Evolutionary conservation across 2,329 filamentous ascomycete genomes (phyloP), one percentile per base, ranked within the genome.

Genomic region (Paraconiothyrium sp.): DNA sequence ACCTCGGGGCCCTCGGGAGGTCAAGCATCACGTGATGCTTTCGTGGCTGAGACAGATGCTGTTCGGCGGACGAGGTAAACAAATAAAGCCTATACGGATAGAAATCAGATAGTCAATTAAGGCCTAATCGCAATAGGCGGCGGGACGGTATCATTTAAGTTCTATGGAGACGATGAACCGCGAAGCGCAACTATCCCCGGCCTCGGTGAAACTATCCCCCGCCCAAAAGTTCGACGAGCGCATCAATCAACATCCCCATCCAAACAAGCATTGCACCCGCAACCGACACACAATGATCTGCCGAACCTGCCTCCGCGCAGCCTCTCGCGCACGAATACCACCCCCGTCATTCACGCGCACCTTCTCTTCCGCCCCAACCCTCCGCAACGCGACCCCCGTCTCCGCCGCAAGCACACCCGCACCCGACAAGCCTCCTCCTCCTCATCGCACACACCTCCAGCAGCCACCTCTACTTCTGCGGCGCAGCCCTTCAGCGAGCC

Each of bases 401-500:
- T 69, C 72, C 41, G 46, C 62, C n/a, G 68, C 68, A 32, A 63
- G 69, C 35, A 64, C 76, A 59, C 58, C 71, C 49, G 63, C 72
- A 37, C 68, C 20, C 69, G 72, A 60, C 72, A 76, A 62, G 67
- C 62, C 61, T 39, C 54, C 24, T 47, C 63, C 4, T 46, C 74
- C 54, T 61, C 76, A 59, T 68, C 77, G 56, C 64, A 72, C 69
- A 65, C 72, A 37, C 72, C 74, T 34, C 77, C 79, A 2, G 72
- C 79, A 6, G 79, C 81, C 35, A 83, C 80, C 1, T 82, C 81
- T 1, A 81, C 80, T 22, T 79, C 80, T 1, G 78, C 79, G 32
- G 79, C 81, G 9, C 81, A 84, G 64, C 80, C 82, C 1, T 81
- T 83, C 65, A 81, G 76, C 72, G 80, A 78, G 39, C 76, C 79